Percentiles rank a stretch among this genome's conserved stretches.
Evolutionary conservation across 2,329 filamentous ascomycete species (phyloP).

Genomic region (Aspergillus sclerotialis): DNA sequence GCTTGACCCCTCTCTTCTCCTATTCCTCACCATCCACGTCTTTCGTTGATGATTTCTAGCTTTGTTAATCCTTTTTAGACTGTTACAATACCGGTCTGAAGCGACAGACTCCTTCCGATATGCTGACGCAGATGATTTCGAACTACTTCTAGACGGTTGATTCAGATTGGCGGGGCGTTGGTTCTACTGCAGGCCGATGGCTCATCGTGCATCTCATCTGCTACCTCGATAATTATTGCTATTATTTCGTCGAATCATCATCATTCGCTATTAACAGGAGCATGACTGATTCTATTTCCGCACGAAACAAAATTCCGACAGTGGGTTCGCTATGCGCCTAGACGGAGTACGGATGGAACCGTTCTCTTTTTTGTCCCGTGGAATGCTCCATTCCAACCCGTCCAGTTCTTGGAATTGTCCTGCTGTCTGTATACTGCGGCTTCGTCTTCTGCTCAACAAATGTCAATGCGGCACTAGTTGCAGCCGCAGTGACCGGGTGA

Average conservation of each 20-base stretch:
- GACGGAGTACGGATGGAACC: background rate
- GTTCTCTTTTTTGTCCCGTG: background rate
- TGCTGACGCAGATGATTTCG: too few relatives aligned
- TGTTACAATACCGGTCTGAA: too few relatives aligned
- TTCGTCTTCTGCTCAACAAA: background rate
- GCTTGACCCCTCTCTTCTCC: background rate
- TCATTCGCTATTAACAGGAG: background rate
- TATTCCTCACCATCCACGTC: too few relatives aligned
- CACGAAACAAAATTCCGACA: background rate
- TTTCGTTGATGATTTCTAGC: too few relatives aligned
- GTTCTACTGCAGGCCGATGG: conserved; percentile 16
- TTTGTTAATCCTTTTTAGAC: too few relatives aligned
- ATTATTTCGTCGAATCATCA: background rate
- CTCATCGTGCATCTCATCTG: conserved; percentile 13
- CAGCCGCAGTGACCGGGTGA: background rate
- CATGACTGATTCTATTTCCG: background rate
- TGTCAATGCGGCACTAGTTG: background rate
- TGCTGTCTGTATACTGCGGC: background rate
- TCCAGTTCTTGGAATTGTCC: background rate
- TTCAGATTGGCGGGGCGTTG: conserved; percentile 18
- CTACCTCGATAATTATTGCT: background rate
- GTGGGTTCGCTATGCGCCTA: background rate
- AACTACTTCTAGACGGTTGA: conserved; percentile 17
- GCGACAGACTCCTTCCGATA: too few relatives aligned
- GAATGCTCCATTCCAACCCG: background rate